phyloP scores from a whole-genome alignment of 768 basidiomycete genomes.

The Pholiota conissans region DNA sequence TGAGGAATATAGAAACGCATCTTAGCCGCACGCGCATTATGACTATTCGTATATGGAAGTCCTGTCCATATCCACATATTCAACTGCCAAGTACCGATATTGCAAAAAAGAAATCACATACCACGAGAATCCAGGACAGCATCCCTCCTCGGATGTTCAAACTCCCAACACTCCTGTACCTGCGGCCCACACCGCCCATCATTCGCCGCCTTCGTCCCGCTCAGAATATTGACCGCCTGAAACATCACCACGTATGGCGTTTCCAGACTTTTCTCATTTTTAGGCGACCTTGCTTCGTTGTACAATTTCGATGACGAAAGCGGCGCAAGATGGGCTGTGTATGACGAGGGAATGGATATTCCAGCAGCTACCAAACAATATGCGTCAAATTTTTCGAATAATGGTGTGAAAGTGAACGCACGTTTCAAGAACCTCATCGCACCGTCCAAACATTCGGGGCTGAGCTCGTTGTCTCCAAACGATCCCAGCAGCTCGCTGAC shows the following conservation, averaged over 20 bases:
- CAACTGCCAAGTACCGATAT: neutral
- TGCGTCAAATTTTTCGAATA: neutral
- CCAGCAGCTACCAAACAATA: slow-evolving; percentile 63
- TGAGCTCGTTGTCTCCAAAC: slow-evolving; percentile 98
- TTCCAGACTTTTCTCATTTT: slow-evolving; percentile 75
- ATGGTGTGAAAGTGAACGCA: slow-evolving; percentile 33
- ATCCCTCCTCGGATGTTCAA: slow-evolving; percentile 89
- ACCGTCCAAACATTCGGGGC: slow-evolving; percentile 97
- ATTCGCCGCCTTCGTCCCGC: slow-evolving; percentile 66
- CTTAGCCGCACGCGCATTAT: slow-evolving; percentile 88
- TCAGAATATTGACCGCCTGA: slow-evolving; percentile 87
- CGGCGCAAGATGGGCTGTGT: slow-evolving; percentile 93
- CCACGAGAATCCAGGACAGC: slow-evolving; percentile 72
- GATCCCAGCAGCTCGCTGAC: slow-evolving; percentile 96
- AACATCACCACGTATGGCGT: slow-evolving; percentile 99
- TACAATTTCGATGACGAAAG: slow-evolving; percentile 92
- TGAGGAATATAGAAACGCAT: slow-evolving; percentile 92
- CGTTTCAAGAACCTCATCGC: slow-evolving; percentile 92
- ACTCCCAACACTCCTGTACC: slow-evolving; percentile 97
- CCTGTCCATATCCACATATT: slow-evolving; percentile 42
- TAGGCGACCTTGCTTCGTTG: slow-evolving; percentile 71
- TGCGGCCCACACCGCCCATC: slow-evolving; percentile 73
- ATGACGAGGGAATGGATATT: slow-evolving; percentile 95
- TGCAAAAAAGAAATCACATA: slow-evolving; percentile 27
- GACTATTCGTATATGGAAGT: slow-evolving; percentile 90